Percentiles rank a stretch among this genome's conserved stretches.
phyloP scores from a whole-genome alignment of 2,329 filamentous ascomycete genomes.

The Fusarium oligoseptatum region DNA sequence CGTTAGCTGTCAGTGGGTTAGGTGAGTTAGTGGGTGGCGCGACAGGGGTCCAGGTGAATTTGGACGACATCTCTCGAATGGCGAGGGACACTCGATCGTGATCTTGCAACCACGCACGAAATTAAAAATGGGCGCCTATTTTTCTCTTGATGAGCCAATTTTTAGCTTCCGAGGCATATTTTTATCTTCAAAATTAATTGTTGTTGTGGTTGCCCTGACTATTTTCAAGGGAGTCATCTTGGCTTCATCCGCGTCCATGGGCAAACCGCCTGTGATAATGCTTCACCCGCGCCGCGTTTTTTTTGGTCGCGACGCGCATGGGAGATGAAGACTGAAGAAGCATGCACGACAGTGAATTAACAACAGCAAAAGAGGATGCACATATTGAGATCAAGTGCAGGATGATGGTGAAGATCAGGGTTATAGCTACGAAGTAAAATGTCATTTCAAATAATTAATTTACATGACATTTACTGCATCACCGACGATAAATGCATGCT shows the following conservation, averaged over 20 bases:
- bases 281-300: background rate
- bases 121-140: background rate
- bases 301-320: background rate
- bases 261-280: background rate
- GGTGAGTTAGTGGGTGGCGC: constrained; percentile 5
- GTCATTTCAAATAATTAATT: background rate
- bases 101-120: constrained; percentile 13
- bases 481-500: fast-evolving
- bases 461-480: fast-evolving
- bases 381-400: background rate
- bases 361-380: background rate
- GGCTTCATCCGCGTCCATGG: background rate
- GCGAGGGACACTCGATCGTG: constrained; percentile 21
- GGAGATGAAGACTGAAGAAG: fast-evolving
- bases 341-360: fast-evolving
- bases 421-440: background rate
- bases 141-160: background rate
- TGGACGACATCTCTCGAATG: constrained; percentile 14
- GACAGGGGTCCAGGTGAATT: background rate
- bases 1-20: constrained; percentile 16
- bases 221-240: constrained; percentile 4
- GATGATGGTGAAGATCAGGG: background rate
- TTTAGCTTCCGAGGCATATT: constrained; percentile 16
- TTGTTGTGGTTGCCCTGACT: constrained; percentile 37
- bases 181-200: constrained; percentile 5